Conservation (phyloP, 306 rosid genomes). For the Macrotyloma uniflorum region DNA sequence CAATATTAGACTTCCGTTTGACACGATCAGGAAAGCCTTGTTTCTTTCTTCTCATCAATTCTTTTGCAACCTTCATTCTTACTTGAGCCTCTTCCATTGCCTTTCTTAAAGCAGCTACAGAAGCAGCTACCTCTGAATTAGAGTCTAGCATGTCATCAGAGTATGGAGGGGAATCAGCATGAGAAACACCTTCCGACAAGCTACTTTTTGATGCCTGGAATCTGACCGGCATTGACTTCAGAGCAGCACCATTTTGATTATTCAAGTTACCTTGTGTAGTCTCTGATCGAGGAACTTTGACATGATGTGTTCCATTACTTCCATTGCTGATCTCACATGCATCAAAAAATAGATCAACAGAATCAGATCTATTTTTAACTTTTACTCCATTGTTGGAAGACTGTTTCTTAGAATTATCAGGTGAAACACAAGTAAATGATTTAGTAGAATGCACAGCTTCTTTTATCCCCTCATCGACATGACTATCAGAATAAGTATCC, state of each 20-base stretch:
- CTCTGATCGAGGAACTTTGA: conserved; percentile 49
- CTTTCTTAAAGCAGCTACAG: conserved; percentile 84
- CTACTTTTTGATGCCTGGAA: conserved; percentile 42
- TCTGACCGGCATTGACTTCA: conserved; percentile 45
- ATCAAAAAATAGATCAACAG: conserved; percentile 50
- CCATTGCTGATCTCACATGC: conserved; percentile 54
- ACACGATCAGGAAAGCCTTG: conserved; percentile 56
- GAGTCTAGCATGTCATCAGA: conserved; percentile 68
- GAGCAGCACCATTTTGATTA: conserved; percentile 36
- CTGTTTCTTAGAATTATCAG: conserved; percentile 51
- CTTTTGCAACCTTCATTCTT: conserved; percentile 72
- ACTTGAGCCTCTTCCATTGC: conserved; percentile 95
- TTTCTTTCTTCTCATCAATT: conserved; percentile 77
- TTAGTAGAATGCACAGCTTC: conserved; percentile 35
- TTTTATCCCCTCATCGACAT: conserved; percentile 33
- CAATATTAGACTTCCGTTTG: conserved; percentile 51
- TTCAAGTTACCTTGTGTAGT: conserved; percentile 39
- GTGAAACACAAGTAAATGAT: conserved; percentile 38
- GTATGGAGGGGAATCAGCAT: conserved; percentile 56
- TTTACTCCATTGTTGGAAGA: conserved; percentile 45
- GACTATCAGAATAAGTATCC: conserved; percentile 35
- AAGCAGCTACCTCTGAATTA: conserved; percentile 83
- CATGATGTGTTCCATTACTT: conserved; percentile 42
- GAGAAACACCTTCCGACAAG: conserved; percentile 41
- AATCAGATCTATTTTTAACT: conserved; percentile 46